Evolutionary conservation across 1,284 basidiomycete genomes (phyloP).

Genomic region (Ganoderma leucocontextum): DNA sequence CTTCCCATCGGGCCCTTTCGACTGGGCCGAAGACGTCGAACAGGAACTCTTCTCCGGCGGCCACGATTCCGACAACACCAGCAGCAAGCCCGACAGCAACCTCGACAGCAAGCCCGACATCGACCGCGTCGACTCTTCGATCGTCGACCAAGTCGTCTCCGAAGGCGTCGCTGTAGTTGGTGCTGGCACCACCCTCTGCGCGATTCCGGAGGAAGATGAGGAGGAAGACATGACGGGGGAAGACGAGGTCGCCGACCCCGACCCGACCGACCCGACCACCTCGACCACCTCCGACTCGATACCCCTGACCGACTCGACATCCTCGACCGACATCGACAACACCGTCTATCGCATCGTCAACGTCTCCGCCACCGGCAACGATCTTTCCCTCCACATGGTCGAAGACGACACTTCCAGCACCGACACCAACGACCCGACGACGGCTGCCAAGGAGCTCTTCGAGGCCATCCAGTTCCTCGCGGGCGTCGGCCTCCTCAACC

Average conservation of each 20-base stretch:
- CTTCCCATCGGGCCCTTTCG: neutral
- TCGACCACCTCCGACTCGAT: neutral
- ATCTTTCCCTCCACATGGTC: neutral
- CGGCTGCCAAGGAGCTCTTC: neutral
- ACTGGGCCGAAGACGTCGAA: constrained; percentile 8
- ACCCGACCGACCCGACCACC: neutral
- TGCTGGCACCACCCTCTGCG: neutral
- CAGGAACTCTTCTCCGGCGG: neutral
- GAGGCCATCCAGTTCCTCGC: neutral
- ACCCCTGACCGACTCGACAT: neutral
- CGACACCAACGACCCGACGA: neutral
- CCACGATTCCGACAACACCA: neutral
- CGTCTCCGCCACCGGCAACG: neutral
- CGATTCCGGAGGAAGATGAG: neutral
- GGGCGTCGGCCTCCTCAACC: neutral
- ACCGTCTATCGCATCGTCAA: constrained; percentile 4
- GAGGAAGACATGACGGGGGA: neutral
- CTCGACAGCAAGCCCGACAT: neutral
- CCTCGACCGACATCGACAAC: neutral
- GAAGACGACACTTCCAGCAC: neutral
- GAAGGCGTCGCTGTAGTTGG: neutral
- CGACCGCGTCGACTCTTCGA: neutral
- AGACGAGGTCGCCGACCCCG: neutral
- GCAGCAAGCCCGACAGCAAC: neutral
- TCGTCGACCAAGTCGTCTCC: neutral